Evolutionary conservation across 169 alveolate species (phyloP).

Genomic region (Theileria parva): DNA sequence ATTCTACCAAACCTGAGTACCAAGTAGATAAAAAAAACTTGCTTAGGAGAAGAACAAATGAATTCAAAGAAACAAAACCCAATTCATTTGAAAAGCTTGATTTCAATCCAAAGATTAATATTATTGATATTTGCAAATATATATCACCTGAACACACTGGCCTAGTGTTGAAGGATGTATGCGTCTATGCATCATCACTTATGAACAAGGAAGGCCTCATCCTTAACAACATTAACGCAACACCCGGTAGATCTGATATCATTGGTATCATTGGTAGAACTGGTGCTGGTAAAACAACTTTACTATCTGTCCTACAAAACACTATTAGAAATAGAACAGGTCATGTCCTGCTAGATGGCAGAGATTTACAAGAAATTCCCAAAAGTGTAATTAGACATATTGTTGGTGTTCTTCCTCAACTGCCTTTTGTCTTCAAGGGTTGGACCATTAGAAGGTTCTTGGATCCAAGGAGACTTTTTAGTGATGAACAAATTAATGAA

Average conservation of each 20-base stretch:
- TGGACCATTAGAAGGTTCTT: constrained; percentile 65
- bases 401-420: constrained; percentile 59
- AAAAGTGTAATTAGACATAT: constrained; percentile 12
- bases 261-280: too few relatives aligned
- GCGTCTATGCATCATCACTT: too few relatives aligned
- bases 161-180: too few relatives aligned
- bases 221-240: not conserved
- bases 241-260: too few relatives aligned
- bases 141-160: not conserved
- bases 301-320: too few relatives aligned
- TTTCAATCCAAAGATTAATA: not conserved
- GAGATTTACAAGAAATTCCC: not conserved
- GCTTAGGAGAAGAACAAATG: not conserved
- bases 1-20: not conserved
- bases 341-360: too few relatives aligned
- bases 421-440: constrained; percentile 60
- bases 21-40: not conserved
- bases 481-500: constrained; percentile 35
- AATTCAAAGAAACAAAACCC: not conserved
- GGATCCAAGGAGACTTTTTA: constrained; percentile 58
- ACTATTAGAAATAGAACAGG: too few relatives aligned
- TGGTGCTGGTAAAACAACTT: too few relatives aligned
- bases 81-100: not conserved
- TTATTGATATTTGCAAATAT: not conserved
- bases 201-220: too few relatives aligned